These are phyloP conservation scores for Diaporthe longicolla DNA, from an alignment of 2,329 filamentous ascomycete species.

Conservation along the genomic window DNA sequence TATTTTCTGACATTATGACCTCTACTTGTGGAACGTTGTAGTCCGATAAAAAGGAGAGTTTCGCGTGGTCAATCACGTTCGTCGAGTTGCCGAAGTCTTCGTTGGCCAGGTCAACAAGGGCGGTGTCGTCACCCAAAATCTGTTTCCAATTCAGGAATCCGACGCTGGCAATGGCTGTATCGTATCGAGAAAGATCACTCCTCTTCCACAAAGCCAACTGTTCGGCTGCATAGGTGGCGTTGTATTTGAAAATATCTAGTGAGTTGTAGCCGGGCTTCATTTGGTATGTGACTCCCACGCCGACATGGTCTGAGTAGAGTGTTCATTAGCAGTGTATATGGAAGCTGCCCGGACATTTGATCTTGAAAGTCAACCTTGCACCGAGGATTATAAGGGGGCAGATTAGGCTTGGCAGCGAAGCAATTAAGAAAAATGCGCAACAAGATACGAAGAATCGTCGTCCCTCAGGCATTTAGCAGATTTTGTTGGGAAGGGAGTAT, in stretches of 20 bases:
- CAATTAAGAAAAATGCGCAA: not conserved
- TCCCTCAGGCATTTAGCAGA: not conserved
- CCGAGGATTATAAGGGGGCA: too few relatives aligned
- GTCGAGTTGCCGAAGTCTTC: conserved; percentile 48
- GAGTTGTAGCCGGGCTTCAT: conserved; percentile 51
- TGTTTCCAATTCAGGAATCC: conserved; percentile 59
- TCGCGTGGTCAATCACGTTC: conserved; percentile 54
- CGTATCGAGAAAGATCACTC: conserved; percentile 53
- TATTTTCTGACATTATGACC: conserved; percentile 61
- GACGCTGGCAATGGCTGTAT: conserved; percentile 57
- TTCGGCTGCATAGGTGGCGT: conserved; percentile 53
- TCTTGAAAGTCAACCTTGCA: too few relatives aligned
- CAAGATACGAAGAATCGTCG: too few relatives aligned
- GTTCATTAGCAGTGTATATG: conserved; percentile 58
- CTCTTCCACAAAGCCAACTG: conserved; percentile 55
- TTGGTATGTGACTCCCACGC: conserved; percentile 44
- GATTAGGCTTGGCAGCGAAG: too few relatives aligned
- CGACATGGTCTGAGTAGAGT: conserved; percentile 61
- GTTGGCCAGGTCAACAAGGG: conserved; percentile 52
- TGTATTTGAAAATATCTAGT: conserved; percentile 50
- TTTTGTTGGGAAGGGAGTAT: not conserved
- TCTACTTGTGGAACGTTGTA: conserved; percentile 57
- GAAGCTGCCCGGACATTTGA: conserved; percentile 42
- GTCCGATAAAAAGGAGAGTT: conserved; percentile 56
- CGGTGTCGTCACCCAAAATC: conserved; percentile 50